These are phyloP conservation scores for Colletotrichum falcatum DNA, from an alignment of 2,329 filamentous ascomycete species.

Conservation along the genomic window DNA sequence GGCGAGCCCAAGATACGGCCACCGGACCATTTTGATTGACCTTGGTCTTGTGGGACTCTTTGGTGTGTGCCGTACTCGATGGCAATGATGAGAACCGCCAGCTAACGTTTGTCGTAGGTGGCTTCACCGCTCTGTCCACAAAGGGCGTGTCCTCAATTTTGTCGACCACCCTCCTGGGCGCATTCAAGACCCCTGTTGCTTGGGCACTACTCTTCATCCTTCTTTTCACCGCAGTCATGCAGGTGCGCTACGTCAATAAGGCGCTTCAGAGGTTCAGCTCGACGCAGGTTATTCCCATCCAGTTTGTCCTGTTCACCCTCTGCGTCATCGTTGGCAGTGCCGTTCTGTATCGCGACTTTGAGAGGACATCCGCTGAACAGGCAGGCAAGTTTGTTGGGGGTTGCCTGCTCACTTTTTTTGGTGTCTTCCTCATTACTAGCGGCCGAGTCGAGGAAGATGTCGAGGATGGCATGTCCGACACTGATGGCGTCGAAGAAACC, in stretches of 20 bases:
- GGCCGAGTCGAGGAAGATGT: conserved; percentile 73
- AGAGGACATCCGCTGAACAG: conserved; percentile 79
- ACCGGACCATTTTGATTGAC: conserved; percentile 89
- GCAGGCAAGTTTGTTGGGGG: conserved; percentile 89
- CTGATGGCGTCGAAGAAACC: conserved; percentile 72
- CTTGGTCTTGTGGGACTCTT: conserved; percentile 93
- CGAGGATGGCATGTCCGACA: conserved; percentile 66
- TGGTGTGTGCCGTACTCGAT: conserved; percentile 65
- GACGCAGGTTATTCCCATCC: conserved; percentile 96
- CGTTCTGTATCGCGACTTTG: conserved; percentile 93
- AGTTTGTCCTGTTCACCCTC: conserved; percentile 96
- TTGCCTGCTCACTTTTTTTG: conserved; percentile 91
- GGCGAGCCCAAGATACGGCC: conserved; percentile 86
- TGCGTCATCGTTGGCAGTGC: conserved; percentile 96
- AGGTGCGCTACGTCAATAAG: conserved; percentile 95
- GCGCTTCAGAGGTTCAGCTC: conserved; percentile 92
- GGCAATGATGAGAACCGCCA: conserved; percentile 11
- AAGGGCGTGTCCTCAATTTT: conserved; percentile 97
- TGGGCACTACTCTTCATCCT: conserved; percentile 87
- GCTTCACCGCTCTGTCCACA: conserved; percentile 95
- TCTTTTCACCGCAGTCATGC: conserved; percentile 88
- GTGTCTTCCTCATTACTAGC: conserved; percentile 97
- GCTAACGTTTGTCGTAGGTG: conserved; percentile 64
- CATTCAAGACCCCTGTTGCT: conserved; percentile 91
- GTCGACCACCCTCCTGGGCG: conserved; percentile 88